Conservation (phyloP, 305 asterid genomes). For the Fraxinus sp. region DNA sequence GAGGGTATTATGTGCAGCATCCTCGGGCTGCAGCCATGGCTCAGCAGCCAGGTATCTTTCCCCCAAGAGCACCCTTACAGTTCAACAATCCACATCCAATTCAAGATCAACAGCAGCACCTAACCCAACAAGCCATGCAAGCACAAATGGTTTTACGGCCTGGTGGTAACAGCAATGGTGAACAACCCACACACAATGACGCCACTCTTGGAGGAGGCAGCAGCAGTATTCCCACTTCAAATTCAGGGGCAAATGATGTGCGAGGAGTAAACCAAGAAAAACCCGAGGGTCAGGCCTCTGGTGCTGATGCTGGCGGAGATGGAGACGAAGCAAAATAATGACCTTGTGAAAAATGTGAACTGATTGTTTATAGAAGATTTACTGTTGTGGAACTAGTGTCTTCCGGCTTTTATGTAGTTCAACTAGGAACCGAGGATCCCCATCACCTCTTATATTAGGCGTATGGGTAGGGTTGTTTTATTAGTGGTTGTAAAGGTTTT, state of each 20-base stretch:
- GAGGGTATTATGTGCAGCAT: conserved; percentile 77
- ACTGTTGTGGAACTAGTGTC: conserved; percentile 26
- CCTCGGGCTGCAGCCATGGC: conserved; percentile 64
- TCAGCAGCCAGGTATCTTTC: conserved; percentile 63
- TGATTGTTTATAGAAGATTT: conserved; percentile 33
- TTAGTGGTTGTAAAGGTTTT: conserved; percentile 13
- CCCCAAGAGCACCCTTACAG: conserved; percentile 47
- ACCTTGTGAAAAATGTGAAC: neutral
- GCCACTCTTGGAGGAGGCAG: conserved; percentile 43
- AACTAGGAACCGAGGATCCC: conserved; percentile 1
- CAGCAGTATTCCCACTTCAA: conserved; percentile 27
- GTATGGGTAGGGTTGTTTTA: conserved; percentile 10
- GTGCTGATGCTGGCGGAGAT: conserved; percentile 35
- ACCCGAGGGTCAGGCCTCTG: conserved; percentile 35
- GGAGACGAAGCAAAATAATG: conserved; percentile 49
- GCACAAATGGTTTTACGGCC: conserved; percentile 51
- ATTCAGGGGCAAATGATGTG: conserved; percentile 34
- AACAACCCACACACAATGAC: conserved; percentile 38
- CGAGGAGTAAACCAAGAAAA: conserved; percentile 48
- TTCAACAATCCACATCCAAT: conserved; percentile 44
- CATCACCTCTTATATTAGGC: neutral
- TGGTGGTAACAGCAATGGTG: conserved; percentile 44
- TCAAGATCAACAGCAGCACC: conserved; percentile 53
- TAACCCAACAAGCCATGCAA: conserved; percentile 34
- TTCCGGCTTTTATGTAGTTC: conserved; percentile 17